Evolutionary conservation across 2,329 filamentous ascomycete species (phyloP).

Genomic region (Aspergillus phoenicis): DNA sequence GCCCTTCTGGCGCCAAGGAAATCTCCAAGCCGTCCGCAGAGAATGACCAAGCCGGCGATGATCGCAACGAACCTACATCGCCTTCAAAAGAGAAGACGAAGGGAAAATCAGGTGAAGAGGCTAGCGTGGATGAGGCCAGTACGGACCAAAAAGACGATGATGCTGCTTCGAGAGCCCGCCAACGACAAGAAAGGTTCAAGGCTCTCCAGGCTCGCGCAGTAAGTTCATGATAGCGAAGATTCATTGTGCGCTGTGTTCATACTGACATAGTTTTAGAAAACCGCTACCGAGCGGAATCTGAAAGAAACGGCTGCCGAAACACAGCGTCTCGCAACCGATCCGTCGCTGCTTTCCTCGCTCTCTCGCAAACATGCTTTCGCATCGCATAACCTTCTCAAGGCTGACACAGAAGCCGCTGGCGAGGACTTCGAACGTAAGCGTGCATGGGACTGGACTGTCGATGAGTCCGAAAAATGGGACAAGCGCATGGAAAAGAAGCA

Average conservation of each 20-base stretch:
- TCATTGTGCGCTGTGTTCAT: background rate
- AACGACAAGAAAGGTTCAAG: conserved; percentile 81
- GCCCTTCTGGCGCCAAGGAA: conserved; percentile 19
- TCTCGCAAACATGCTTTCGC: conserved; percentile 85
- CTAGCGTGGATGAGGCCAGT: background rate
- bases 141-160: conserved; percentile 26
- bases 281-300: conserved; percentile 61
- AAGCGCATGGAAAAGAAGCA: conserved; percentile 84
- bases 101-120: background rate
- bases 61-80: conserved; percentile 16
- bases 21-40: conserved; percentile 7
- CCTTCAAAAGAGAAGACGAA: conserved; percentile 9
- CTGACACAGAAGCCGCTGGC: conserved; percentile 79
- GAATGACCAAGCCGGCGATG: conserved; percentile 14
- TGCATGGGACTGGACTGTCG: conserved; percentile 97
- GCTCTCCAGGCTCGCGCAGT: conserved; percentile 77
- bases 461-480: conserved; percentile 94
- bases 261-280: conserved; percentile 42
- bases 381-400: conserved; percentile 89
- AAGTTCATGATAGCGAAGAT: conserved; percentile 26
- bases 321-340: conserved; percentile 75
- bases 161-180: conserved; percentile 47
- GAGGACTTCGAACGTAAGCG: conserved; percentile 97
- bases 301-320: conserved; percentile 83
- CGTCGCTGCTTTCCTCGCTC: conserved; percentile 74